Evolutionary conservation across 176 grass and related monocot genomes (phyloP), one percentile per base, ranked within the genome.

Genomic region (Oryza officinalis): DNA sequence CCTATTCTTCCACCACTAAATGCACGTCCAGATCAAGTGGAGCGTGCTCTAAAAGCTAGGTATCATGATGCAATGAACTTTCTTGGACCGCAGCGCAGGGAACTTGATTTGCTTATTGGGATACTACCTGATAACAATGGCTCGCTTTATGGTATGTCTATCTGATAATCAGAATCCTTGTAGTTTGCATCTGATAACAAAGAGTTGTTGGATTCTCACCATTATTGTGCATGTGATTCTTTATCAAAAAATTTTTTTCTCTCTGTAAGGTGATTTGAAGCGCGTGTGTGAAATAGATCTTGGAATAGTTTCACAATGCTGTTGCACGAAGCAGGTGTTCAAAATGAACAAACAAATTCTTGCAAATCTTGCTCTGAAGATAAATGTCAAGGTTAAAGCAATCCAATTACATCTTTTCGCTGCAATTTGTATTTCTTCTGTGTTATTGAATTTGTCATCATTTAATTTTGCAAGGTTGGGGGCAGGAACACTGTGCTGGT

Each of bases 331-430:
- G 79, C 91, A 92, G 44, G 91, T 92, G 66, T 87, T 89, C 60
- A 88, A 66, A 78, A 89, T 81, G 71, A 92, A 43, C 46, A 89
- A 69, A 44, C 91, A 90, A 71, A 89, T 89, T 57, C 84, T 92
- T 13, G 91, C 91, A 75, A 92, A 92, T 81, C 87, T 93, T 66
- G 87, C 91, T 67, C 69, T 93, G 47, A 93, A 93, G 85, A 93
- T 93, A 76, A 93, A 93, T 84, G 91, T 93, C 15, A 92, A 92
- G 91, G 91, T 92, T 41, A 40, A 70, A 32, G 15, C 13, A 32
- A 66, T 41, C 46, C 32, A 41, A 22, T 74, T 70, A 28, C 65
- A 52, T 13, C 4, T 65, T 67, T 44, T 23, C 63, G 31, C 66
- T 23, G 27, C 40, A 80, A 45, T 67, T 26, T 49, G 32, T 27